phyloP scores from a whole-genome alignment of 345 rosid species.

The Salix caprea region DNA sequence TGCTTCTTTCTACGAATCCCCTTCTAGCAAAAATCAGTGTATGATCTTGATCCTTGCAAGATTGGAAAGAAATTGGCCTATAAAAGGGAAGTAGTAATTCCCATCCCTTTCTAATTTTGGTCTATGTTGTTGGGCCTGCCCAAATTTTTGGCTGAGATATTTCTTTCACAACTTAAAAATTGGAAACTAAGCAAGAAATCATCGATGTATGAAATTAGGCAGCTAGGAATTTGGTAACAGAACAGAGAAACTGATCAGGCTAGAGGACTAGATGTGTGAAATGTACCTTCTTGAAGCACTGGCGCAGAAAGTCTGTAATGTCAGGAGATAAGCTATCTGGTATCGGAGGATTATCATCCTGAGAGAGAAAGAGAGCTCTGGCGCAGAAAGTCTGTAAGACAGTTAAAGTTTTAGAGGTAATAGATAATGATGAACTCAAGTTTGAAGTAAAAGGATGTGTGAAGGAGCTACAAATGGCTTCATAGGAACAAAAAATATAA shows the following conservation, averaged over 20 bases:
- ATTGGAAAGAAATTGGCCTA: background rate
- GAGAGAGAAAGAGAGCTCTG: slow-evolving; percentile 10
- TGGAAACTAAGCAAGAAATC: background rate
- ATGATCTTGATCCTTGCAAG: background rate
- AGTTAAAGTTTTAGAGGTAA: too few relatives aligned
- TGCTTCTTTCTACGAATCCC: background rate
- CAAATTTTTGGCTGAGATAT: background rate
- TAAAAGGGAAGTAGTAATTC: background rate
- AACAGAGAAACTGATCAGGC: background rate
- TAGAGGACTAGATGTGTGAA: background rate
- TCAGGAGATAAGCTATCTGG: slow-evolving; percentile 93
- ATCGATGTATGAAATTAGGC: background rate
- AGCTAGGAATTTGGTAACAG: background rate
- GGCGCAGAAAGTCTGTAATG: slow-evolving; percentile 88
- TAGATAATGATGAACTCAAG: too few relatives aligned
- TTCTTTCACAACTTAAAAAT: background rate
- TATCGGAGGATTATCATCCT: slow-evolving; percentile 96
- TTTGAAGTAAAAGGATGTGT: too few relatives aligned
- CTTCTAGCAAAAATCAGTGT: background rate
- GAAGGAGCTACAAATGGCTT: too few relatives aligned
- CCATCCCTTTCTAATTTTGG: background rate
- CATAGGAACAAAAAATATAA: too few relatives aligned
- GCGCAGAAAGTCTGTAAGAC: too few relatives aligned
- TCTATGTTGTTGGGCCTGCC: background rate
- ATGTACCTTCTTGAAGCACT: slow-evolving; percentile 95